Conservation (phyloP, 1,284 basidiomycete genomes). For the Sanghuangporus sanghuang region DNA sequence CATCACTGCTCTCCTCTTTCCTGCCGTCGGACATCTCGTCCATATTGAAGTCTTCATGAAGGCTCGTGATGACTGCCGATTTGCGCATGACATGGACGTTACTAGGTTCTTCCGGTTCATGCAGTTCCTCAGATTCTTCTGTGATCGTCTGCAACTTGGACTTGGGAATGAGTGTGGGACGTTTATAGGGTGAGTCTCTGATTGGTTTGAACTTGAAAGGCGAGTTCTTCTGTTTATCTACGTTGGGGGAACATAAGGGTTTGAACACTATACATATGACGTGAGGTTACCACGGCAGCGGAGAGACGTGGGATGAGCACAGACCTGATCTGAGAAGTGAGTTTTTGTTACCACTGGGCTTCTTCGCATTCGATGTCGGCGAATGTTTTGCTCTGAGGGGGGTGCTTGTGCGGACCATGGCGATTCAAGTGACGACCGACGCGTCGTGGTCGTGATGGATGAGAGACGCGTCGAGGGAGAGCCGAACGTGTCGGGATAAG, state of each 20-base stretch:
- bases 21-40: not conserved
- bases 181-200: constrained; percentile 15
- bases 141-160: constrained; percentile 11
- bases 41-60: not conserved
- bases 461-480: not conserved
- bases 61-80: not conserved
- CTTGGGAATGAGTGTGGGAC: constrained; percentile 5
- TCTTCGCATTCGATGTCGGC: not conserved
- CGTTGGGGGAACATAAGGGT: constrained; percentile 1
- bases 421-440: not conserved
- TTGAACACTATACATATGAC: constrained; percentile 3
- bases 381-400: constrained; percentile 4
- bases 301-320: not conserved
- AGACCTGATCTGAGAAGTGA: constrained; percentile 8
- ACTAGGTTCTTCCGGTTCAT: constrained; percentile 1
- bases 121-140: constrained; percentile 12
- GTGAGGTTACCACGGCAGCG: not conserved
- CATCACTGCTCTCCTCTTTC: constrained; percentile 9
- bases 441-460: not conserved
- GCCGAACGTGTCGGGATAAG: not conserved
- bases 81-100: not conserved
- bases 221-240: not conserved
- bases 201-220: constrained; percentile 11
- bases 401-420: constrained; percentile 10
- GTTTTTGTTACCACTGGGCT: constrained; percentile 1